Evolutionary conservation across 352 stramenopile species (phyloP).

Genomic region (Pythium myriotylum): DNA sequence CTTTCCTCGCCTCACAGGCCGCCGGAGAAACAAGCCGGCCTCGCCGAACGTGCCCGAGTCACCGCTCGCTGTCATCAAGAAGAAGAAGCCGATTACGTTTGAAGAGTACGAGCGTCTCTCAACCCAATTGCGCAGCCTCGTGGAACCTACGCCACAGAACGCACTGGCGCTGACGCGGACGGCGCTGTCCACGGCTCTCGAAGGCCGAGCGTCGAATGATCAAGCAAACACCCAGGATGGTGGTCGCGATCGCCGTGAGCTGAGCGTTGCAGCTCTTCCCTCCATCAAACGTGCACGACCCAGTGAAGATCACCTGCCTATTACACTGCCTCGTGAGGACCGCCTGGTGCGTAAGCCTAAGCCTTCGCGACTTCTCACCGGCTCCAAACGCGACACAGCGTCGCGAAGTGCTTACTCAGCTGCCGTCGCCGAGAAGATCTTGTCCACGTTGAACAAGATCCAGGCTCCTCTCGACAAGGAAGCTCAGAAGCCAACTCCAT

Average conservation of each 20-base stretch:
- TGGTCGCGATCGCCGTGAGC: slow-evolving; percentile 18
- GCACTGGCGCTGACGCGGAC: slow-evolving; percentile 60
- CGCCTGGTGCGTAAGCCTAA: slow-evolving; percentile 57
- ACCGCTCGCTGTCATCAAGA: slow-evolving; percentile 63
- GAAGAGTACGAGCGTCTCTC: slow-evolving; percentile 77
- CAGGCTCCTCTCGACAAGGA: slow-evolving; percentile 78
- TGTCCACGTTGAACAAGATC: slow-evolving; percentile 82
- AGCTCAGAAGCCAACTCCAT: slow-evolving; percentile 71
- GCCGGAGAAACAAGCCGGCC: slow-evolving; percentile 30
- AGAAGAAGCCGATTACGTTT: slow-evolving; percentile 76
- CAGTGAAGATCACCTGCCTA: slow-evolving; percentile 35
- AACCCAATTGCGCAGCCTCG: slow-evolving; percentile 61
- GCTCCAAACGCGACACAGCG: slow-evolving; percentile 54
- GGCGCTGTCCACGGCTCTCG: slow-evolving; percentile 42
- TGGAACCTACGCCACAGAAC: slow-evolving; percentile 64
- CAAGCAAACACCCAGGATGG: slow-evolving; percentile 5
- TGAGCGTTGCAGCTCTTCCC: slow-evolving; percentile 36
- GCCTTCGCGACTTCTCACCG: slow-evolving; percentile 76
- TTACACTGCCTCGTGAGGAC: slow-evolving; percentile 44
- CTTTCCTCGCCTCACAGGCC: slow-evolving; percentile 21
- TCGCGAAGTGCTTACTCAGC: slow-evolving; percentile 73
- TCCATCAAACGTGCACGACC: slow-evolving; percentile 47
- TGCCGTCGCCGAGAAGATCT: slow-evolving; percentile 75
- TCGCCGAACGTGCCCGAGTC: slow-evolving; percentile 32
- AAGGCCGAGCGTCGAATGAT: slow-evolving; percentile 13